phyloP scores from a whole-genome alignment of 108 stramenopile species.

The Conticribra weissflogii region DNA sequence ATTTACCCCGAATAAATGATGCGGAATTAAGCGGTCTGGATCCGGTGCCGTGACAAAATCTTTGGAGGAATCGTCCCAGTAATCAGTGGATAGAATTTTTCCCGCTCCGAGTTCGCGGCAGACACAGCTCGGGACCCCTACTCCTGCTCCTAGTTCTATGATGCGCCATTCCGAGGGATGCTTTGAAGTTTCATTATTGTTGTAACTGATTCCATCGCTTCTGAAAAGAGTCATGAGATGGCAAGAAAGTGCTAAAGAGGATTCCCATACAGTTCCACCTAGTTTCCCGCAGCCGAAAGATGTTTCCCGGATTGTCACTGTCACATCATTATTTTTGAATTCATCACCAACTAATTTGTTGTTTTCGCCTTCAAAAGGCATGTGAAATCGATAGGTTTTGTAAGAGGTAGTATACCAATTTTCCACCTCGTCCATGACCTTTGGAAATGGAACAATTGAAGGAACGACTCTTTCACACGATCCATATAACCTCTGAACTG shows the following conservation, averaged over 20 bases:
- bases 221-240: constrained; percentile 8
- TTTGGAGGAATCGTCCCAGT: constrained; percentile 7
- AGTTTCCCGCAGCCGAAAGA: constrained; percentile 26
- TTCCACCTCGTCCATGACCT: constrained; percentile 20
- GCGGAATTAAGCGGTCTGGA: constrained; percentile 16
- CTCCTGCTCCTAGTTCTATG: constrained; percentile 20
- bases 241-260: constrained; percentile 16
- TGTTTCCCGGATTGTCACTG: constrained; percentile 15
- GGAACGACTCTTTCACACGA: constrained; percentile 13
- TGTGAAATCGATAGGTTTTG: constrained; percentile 19
- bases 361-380: neutral
- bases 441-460: constrained; percentile 9
- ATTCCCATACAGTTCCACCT: constrained; percentile 14
- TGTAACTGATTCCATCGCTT: neutral
- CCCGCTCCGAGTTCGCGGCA: constrained; percentile 20
- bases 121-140: constrained; percentile 17
- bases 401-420: constrained; percentile 22
- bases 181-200: too few relatives aligned
- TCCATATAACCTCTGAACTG: neutral
- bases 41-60: constrained; percentile 8
- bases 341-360: too few relatives aligned
- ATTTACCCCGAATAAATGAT: constrained; percentile 21
- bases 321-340: constrained; percentile 3
- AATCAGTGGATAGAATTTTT: constrained; percentile 14
- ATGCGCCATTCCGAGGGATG: constrained; percentile 9